phyloP scores from a whole-genome alignment of 2,329 filamentous ascomycete species.

The Aureobasidium leucospermi region DNA sequence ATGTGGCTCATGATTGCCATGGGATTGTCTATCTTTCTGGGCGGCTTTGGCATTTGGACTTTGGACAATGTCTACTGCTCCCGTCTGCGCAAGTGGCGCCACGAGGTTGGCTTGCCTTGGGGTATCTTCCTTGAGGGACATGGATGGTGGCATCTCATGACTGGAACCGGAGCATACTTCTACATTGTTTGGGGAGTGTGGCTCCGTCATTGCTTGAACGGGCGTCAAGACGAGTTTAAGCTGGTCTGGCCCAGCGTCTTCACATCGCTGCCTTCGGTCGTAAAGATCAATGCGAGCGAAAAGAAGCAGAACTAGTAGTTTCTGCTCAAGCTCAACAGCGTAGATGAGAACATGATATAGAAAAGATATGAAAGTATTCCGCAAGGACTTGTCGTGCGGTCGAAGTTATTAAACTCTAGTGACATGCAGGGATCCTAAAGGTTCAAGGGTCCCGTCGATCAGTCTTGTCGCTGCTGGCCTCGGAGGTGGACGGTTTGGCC shows the following conservation, averaged over 20 bases:
- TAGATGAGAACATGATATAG: neutral
- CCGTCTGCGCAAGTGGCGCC: conserved; percentile 57
- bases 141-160: conserved; percentile 75
- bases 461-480: neutral
- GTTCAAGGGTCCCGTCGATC: neutral
- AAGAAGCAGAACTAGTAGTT: conserved; percentile 26
- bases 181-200: conserved; percentile 81
- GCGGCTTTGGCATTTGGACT: conserved; percentile 70
- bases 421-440: neutral
- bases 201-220: conserved; percentile 69
- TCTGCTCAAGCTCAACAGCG: neutral
- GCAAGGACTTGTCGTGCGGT: neutral
- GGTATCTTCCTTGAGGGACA: conserved; percentile 67
- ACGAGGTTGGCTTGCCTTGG: conserved; percentile 68
- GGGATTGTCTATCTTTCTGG: conserved; percentile 64
- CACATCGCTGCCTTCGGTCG: conserved; percentile 48
- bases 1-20: conserved; percentile 72
- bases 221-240: conserved; percentile 62
- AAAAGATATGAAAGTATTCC: neutral
- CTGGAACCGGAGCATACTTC: conserved; percentile 73
- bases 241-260: conserved; percentile 61
- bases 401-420: neutral
- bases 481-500: conserved; percentile 6
- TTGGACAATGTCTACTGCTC: conserved; percentile 72
- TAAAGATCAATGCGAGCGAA: conserved; percentile 24